Evolutionary conservation across 495 filamentous ascomycete genomes (phyloP), one percentile per base, ranked within the genome.

Genomic region (Penicillium crystallinum): DNA sequence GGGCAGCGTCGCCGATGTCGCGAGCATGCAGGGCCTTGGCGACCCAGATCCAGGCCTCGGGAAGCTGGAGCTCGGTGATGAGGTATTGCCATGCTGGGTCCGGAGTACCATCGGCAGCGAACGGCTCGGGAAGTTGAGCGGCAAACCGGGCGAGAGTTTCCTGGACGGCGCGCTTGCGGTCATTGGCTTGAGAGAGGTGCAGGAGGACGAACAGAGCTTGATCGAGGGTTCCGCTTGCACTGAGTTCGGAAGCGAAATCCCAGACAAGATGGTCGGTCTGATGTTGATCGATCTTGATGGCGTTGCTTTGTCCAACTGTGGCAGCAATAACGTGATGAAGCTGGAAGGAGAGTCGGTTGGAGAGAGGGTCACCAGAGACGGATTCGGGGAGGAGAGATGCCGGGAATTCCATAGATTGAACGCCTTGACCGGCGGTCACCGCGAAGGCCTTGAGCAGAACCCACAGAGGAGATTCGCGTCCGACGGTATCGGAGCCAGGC

Each of bases 21-120:
- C 90, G 83, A 53, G 88, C 89, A 60, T 88, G 80, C 7, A 95
- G 74, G 4, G 91, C 93, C 71, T 90, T 90, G 23, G 92, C 89
- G 47, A 89, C 82, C 82, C 85, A 91, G 55, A 97, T 78, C 90
- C 90, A 95, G 21, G 73, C 58, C 31, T 75, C 76, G 4, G 90
- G 88, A 44, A 97, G 76, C 46, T 83, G 75, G 40, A 87, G 79
- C 4, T 79, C 77, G 27, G 74, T 59, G 4, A 77, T 73, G 0
- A 95, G 76, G 19, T 77, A 78, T 14, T 67, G 69, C 71, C 85
- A 90, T 9, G 47, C 61, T 1, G 61, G 39, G 52, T 69, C 54
- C 33, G 70, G 65, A 7, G 72, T 56, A 34, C 75, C 75, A 30
- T 82, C 80, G 2, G 71, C 73, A 31, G 80, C 77, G 22, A 85